Base-by-base conservation (phyloP, 2,329 filamentous ascomycete species). In the Magnaporthiopsis poae region DNA sequence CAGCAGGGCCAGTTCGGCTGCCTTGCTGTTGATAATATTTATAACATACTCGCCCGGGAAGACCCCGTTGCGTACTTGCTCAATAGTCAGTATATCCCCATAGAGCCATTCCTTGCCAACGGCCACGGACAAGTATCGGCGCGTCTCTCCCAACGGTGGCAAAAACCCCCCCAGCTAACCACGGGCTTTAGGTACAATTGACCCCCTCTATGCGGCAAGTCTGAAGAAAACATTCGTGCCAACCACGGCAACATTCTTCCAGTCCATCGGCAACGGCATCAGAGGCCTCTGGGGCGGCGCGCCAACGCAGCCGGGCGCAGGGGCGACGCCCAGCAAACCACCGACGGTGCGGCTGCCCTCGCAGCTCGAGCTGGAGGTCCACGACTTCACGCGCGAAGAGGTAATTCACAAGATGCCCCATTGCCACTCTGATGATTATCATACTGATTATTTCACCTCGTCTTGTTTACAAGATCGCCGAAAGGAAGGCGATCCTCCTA, bases 381-480 rank as follows among this genome's bases (percentile, higher is more conserved):
- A 98, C 74, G 90, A 99, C 75, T 99, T 99, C 74, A 90, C 90
- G 0, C 86, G 91, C 2, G 94, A 98, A 76, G 93, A 97, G 72
- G 86, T 96, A 39, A 36, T 36, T 36, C 35, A 9, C 35, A 36
- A 39, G 36, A 13, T 39, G 36, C 12, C 15, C 36, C 65, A 11
- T 36, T 36, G 35, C 7, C 33, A 27, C 12, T 36, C 12, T 36
- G 35, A 12, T 36, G 35, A 36, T 36, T 12, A 36, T 36, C 12
- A 11, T 36, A 8, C 35, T 36, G 12, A 36, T 36, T 36, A 36
- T 36, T 36, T 11, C 35, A 11, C 35, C 35, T 36, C 12, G 7
- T 36, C 35, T 36, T 9, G 12, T 36, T 11, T 11, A 36, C 35
- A 9, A 36, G 35, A 36, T 36, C 35, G 94, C 93, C 0, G 95